Evolutionary conservation across 345 rosid species (phyloP).

Genomic region (Lumnitzera littorea): DNA sequence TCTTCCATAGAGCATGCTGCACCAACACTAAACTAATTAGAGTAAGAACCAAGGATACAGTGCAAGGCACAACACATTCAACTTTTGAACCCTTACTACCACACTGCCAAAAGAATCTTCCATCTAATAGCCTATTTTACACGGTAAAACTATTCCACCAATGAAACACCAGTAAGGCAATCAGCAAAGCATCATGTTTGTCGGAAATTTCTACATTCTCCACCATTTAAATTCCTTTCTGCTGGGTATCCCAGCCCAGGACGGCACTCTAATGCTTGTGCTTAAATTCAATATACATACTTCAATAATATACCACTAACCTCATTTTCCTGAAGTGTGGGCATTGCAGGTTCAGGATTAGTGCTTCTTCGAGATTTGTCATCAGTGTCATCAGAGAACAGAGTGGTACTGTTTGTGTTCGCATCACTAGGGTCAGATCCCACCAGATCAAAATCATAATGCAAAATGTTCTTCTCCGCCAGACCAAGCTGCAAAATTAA

Average conservation of each 20-base stretch:
- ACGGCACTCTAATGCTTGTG: no score
- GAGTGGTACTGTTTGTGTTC: conserved; percentile 75
- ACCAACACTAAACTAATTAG: neutral
- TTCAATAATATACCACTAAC: conserved; percentile 29
- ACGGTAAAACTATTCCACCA: no score
- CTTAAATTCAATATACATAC: neutral
- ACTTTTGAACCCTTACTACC: no score
- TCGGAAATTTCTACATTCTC: no score
- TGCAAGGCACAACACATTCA: no score
- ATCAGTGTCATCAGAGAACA: conserved; percentile 95
- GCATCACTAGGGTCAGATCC: conserved; percentile 95
- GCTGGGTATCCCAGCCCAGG: no score
- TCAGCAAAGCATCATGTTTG: no score
- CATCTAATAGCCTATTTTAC: no score
- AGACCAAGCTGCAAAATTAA: conserved; percentile 78
- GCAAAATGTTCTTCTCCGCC: conserved; percentile 82
- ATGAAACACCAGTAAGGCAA: no score
- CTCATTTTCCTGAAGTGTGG: conserved; percentile 62
- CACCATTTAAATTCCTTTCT: no score
- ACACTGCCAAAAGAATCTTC: no score
- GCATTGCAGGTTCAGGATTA: conserved; percentile 47
- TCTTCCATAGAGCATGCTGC: neutral
- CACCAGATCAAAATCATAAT: conserved; percentile 76
- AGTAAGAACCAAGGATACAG: no score
- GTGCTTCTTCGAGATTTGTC: conserved; percentile 58